Evolutionary conservation across 2,329 filamentous ascomycete species (phyloP).

Genomic region (Bipolaris cookei): DNA sequence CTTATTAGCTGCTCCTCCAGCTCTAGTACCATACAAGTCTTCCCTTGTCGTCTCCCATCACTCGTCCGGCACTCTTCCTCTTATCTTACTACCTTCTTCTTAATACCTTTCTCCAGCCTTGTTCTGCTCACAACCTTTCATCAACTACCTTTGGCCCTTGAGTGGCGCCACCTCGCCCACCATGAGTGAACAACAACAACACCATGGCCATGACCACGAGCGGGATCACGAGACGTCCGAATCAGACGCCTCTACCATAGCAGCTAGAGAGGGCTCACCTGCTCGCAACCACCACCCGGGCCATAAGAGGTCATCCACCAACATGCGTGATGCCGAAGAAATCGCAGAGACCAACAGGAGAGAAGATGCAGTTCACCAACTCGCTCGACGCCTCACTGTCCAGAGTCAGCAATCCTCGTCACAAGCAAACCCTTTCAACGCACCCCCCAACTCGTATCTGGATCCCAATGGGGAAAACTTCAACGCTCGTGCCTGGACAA

Average conservation of each 20-base stretch:
- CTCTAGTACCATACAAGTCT: conserved; percentile 23
- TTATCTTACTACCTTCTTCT: conserved; percentile 17
- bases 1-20: conserved; percentile 26
- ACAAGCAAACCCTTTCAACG: conserved; percentile 48
- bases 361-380: conserved; percentile 48
- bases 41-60: conserved; percentile 7
- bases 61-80: background rate
- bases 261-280: conserved; percentile 33
- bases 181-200: conserved; percentile 47
- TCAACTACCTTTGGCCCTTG: conserved; percentile 6
- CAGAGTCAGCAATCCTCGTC: conserved; percentile 49
- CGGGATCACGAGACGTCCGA: conserved; percentile 26
- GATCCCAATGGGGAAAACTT: conserved; percentile 57
- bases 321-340: conserved; percentile 30
- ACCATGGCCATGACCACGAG: conserved; percentile 21
- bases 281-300: conserved; percentile 24
- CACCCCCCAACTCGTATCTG: conserved; percentile 52
- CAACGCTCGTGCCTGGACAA: conserved; percentile 57
- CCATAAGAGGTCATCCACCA: conserved; percentile 29
- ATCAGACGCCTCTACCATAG: conserved; percentile 45
- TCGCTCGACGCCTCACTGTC: conserved; percentile 53
- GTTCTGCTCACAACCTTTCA: background rate
- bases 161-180: conserved; percentile 24
- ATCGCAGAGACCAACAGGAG: conserved; percentile 34
- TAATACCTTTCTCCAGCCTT: conserved; percentile 19